These are phyloP conservation scores for Paecilomyces dactylethromorphus DNA, from an alignment of 2,329 filamentous ascomycete species.

Conservation along the genomic window DNA sequence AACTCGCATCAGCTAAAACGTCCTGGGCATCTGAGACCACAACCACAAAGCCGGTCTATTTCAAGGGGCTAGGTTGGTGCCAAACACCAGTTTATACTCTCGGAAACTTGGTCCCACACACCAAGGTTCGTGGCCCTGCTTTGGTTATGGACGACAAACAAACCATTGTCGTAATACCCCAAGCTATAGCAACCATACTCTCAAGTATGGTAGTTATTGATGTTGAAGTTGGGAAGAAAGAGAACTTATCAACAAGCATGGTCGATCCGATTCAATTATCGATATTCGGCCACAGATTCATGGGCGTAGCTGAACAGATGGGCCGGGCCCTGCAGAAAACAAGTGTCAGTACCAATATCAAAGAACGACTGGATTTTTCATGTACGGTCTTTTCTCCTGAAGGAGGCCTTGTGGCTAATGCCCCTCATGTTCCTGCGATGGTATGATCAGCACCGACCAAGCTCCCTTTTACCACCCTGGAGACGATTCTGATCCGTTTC, in stretches of 20 bases:
- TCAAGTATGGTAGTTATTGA: slow-evolving; percentile 67
- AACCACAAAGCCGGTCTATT: slow-evolving; percentile 7
- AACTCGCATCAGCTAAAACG: neutral
- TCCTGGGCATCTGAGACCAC: no score
- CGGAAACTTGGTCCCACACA: slow-evolving; percentile 3
- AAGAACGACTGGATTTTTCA: slow-evolving; percentile 69
- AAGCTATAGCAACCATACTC: slow-evolving; percentile 25
- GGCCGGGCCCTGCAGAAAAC: slow-evolving; percentile 72
- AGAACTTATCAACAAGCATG: slow-evolving; percentile 46
- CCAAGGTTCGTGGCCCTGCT: slow-evolving; percentile 10
- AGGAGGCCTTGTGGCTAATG: slow-evolving; percentile 68
- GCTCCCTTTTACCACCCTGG: slow-evolving; percentile 65
- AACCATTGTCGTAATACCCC: slow-evolving; percentile 32
- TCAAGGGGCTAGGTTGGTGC: neutral
- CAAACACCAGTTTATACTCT: slow-evolving; percentile 1
- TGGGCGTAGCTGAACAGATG: slow-evolving; percentile 84
- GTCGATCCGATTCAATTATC: slow-evolving; percentile 71
- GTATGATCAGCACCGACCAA: slow-evolving; percentile 61
- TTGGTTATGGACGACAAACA: slow-evolving; percentile 29
- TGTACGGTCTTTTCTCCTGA: slow-evolving; percentile 68
- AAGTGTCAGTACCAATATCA: slow-evolving; percentile 71
- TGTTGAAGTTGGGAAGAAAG: slow-evolving; percentile 50
- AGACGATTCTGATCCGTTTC: slow-evolving; percentile 1
- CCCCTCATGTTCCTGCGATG: slow-evolving; percentile 73
- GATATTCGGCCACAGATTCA: slow-evolving; percentile 76